Evolutionary conservation across 2,329 filamentous ascomycete genomes (phyloP), one percentile per base, ranked within the genome.

Genomic region (Monascus ruber): DNA sequence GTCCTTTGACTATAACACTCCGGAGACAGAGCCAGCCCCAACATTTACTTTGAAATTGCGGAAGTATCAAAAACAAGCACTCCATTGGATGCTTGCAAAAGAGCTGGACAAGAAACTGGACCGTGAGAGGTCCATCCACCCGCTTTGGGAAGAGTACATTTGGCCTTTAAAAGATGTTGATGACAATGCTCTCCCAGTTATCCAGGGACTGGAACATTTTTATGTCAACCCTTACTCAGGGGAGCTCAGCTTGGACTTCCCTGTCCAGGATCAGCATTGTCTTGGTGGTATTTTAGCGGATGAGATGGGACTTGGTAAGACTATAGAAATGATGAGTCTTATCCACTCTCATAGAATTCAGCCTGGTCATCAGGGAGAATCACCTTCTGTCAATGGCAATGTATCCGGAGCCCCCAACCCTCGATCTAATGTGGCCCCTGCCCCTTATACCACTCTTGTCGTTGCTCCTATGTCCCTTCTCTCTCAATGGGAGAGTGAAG

Each of bases 151-250:
- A 63, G 85, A 96, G 56, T 98, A 98, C 51, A 60, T 67, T 2
- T 98, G 88, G 87, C 91, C 91, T 0, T 68, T 69, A 0, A 87
- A 88, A 55, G 91, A 98, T 61, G 80, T 83, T 31, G 84, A 96
- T 48, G 88, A 91, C 48, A 77, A 83, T 33, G 76, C 82, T 4
- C 55, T 95, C 7, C 79, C 82, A 0, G 55, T 58, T 11, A 70
- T 91, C 5, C 67, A 76, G 6, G 76, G 73, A 2, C 79, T 87
- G 49, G 62, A 76, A 5, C 77, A 75, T 42, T 98, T 98, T 54
- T 98, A 95, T 51, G 82, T 96, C 51, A 98, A 98, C 52, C 89
- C 89, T 0, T 98, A 98, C 59, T 95, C 88, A 5, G 91, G 91
- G 6, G 89, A 96, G 50, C 68, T 98, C 38, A 93, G 87, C 2